Conservation (phyloP, 371 early-diverging fungal species). For the Rhizomucor pusillus region DNA sequence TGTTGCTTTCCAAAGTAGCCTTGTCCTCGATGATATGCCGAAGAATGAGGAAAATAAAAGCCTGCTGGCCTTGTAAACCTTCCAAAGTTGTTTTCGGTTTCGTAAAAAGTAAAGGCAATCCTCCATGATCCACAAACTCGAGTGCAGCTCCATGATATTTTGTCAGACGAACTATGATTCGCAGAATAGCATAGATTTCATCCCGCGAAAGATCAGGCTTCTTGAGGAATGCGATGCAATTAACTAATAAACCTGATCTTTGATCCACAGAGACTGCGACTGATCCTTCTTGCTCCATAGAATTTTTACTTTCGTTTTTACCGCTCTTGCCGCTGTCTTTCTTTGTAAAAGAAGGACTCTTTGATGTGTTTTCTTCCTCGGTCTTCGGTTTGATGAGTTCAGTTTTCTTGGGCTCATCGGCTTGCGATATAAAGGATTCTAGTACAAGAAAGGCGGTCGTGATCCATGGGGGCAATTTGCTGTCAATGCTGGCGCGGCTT, state of each 20-base stretch:
- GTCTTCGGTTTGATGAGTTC: slow-evolving; percentile 18
- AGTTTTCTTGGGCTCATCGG: slow-evolving; percentile 59
- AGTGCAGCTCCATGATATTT: slow-evolving; percentile 61
- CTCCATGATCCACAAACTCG: slow-evolving; percentile 66
- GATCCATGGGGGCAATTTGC: slow-evolving; percentile 49
- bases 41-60: slow-evolving; percentile 76
- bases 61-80: slow-evolving; percentile 69
- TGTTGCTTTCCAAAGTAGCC: slow-evolving; percentile 59
- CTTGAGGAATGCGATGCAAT: slow-evolving; percentile 46
- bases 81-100: slow-evolving; percentile 45
- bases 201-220: slow-evolving; percentile 48
- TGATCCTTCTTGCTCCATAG: slow-evolving; percentile 10
- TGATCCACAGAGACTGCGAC: slow-evolving; percentile 24
- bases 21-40: slow-evolving; percentile 85
- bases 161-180: slow-evolving; percentile 81
- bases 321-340: slow-evolving; percentile 1
- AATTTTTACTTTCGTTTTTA: neutral
- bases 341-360: slow-evolving; percentile 4
- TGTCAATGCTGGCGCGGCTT: neutral
- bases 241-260: slow-evolving; percentile 34
- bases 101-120: slow-evolving; percentile 61
- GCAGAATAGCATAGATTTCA: slow-evolving; percentile 65
- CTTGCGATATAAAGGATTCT: slow-evolving; percentile 61
- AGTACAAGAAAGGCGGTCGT: slow-evolving; percentile 67
- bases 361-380: slow-evolving; percentile 19